Evolutionary conservation across 805 yeast genomes (phyloP).

Genomic region (Candida suzukii): DNA sequence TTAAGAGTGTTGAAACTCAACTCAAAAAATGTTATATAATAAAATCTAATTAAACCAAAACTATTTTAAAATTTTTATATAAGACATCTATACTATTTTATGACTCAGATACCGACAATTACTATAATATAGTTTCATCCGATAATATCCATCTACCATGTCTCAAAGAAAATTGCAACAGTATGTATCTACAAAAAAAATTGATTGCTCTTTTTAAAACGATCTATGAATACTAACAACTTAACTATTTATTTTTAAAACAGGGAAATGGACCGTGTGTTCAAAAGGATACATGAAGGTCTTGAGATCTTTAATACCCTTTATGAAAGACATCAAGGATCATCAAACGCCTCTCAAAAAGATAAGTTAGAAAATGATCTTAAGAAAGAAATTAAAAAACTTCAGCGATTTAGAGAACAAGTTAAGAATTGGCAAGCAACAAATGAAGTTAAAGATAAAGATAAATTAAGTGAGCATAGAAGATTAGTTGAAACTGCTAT

Average conservation of each 20-base stretch:
- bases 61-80: too few relatives aligned
- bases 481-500: constrained; percentile 37
- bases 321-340: constrained; percentile 44
- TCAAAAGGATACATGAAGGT: constrained; percentile 55
- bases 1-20: too few relatives aligned
- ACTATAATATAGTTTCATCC: not conserved
- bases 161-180: constrained; percentile 33
- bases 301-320: constrained; percentile 46
- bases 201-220: not conserved
- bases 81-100: not conserved
- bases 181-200: constrained; percentile 17
- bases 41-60: too few relatives aligned
- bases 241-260: not conserved
- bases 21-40: too few relatives aligned
- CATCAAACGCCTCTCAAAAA: constrained; percentile 44
- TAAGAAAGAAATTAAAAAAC: constrained; percentile 53
- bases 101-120: not conserved
- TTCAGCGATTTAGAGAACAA: constrained; percentile 54
- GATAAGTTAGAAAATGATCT: constrained; percentile 50
- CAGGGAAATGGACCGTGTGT: constrained; percentile 55
- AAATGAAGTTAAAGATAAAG: constrained; percentile 40
- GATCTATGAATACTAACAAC: not conserved
- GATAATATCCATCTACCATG: constrained; percentile 13
- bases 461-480: constrained; percentile 39
- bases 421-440: constrained; percentile 54